Evolutionary conservation across 148 eudicot genomes (phyloP), one percentile per base, ranked within the genome.

Genomic region (Persicaria tinctoria): DNA sequence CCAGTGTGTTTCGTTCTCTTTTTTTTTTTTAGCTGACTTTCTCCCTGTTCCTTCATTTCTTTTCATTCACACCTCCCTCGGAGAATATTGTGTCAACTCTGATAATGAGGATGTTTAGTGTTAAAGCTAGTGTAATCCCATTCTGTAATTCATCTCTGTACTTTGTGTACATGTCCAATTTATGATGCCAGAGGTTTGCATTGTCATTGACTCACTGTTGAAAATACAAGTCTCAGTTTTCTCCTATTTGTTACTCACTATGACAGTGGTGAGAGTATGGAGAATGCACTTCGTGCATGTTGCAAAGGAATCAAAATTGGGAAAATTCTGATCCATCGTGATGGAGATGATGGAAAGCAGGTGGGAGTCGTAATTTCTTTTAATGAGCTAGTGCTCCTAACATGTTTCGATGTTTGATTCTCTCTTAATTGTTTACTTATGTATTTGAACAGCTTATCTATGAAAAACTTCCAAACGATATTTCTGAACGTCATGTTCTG

Each of bases 291-390:
- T 73, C 96, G 98, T 74, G 98, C 98, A 77, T 94, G 98, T 82
- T 94, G 98, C 85, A 94, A 94, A 81, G 98, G 98, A 70, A 94
- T 94, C 76, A 94, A 94, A 83, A 94, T 94, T 72, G 98, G 98
- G 51, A 94, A 94, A 83, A 94, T 94, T 66, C 87, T 94, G 56
- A 94, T 94, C 82, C 98, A 91, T 79, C 90, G 98, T 74, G 93
- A 90, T 77, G 97, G 98, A 75, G 97, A 94, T 80, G 82, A 94
- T 82, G 98, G 98, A 79, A 86, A 94, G 78, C 97, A 94, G 98
- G 98, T 93, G 74, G 14, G 9, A 17, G 32, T 17, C 50, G 16
- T 10, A 60, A 20, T 18, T 46, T 44, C 49, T 55, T 74, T 56
- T 14, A 41, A 44, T 66, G 16, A 32, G 2, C 69, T 4, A 0